Conservation (phyloP, 2,329 filamentous ascomycete genomes). For the Arthrobotrys megalospora region DNA sequence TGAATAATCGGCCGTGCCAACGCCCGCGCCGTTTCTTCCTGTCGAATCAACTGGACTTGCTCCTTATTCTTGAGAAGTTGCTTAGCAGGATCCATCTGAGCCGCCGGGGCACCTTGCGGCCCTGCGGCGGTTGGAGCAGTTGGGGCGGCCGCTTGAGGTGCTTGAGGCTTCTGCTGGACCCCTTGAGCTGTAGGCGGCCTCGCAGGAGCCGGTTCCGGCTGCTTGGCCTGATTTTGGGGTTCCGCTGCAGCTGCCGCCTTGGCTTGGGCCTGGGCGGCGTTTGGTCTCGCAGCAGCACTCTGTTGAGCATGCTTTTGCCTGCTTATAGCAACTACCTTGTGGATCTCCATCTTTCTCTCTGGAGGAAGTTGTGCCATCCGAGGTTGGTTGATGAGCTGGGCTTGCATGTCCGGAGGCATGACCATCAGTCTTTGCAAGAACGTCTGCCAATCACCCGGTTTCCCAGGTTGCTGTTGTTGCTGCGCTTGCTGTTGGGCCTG, state of each 20-base stretch:
- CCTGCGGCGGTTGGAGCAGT: slow-evolving; percentile 22
- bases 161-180: slow-evolving; percentile 9
- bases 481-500: slow-evolving; percentile 17
- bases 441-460: slow-evolving; percentile 36
- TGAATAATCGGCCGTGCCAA: slow-evolving; percentile 45
- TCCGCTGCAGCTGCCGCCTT: not conserved
- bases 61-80: slow-evolving; percentile 55
- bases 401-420: slow-evolving; percentile 50
- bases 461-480: slow-evolving; percentile 19
- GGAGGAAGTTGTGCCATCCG: slow-evolving; percentile 30
- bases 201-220: slow-evolving; percentile 4
- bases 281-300: slow-evolving; percentile 26
- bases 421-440: slow-evolving; percentile 49
- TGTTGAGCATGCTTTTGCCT: slow-evolving; percentile 34
- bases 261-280: slow-evolving; percentile 21
- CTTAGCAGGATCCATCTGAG: slow-evolving; percentile 33
- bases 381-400: slow-evolving; percentile 37
- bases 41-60: slow-evolving; percentile 47
- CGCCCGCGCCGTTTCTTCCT: slow-evolving; percentile 48
- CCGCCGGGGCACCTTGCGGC: not conserved
- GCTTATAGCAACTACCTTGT: slow-evolving; percentile 35
- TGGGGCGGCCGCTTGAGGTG: slow-evolving; percentile 21
- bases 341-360: slow-evolving; percentile 42
- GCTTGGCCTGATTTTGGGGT: slow-evolving; percentile 36
- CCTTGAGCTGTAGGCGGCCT: slow-evolving; percentile 30